A percentile compares a stretch with the other conserved stretches of the same genome.
phyloP scores from a whole-genome alignment of 106 monocot genomes.

The Dendrobium officinale region DNA sequence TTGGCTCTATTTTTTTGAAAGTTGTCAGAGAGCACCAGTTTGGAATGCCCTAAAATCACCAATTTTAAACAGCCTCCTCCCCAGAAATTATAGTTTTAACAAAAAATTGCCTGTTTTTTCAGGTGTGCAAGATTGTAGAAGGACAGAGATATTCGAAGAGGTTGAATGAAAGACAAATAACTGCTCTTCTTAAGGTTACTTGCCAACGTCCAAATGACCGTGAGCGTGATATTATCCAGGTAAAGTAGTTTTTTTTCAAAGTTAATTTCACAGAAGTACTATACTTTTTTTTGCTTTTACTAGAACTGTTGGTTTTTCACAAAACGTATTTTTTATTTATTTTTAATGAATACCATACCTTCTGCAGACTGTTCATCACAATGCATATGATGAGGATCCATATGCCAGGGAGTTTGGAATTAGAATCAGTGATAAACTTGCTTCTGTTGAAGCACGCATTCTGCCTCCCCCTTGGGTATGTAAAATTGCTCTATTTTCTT shows the following conservation, averaged over 20 bases:
- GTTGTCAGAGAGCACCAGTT: no score
- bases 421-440: conserved; percentile 42
- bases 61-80: no score
- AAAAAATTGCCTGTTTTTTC: not conserved
- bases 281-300: not conserved
- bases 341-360: not conserved
- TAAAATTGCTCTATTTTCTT: not conserved
- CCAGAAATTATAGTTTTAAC: no score
- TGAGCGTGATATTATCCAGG: conserved; percentile 49
- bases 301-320: not conserved
- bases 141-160: conserved; percentile 55
- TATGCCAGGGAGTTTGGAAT: conserved; percentile 65
- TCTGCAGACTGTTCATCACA: conserved; percentile 38
- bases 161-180: conserved; percentile 61
- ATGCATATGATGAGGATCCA: conserved; percentile 45
- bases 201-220: conserved; percentile 50
- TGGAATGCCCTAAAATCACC: no score
- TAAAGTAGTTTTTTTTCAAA: not conserved
- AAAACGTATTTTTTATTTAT: not conserved
- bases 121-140: conserved; percentile 58
- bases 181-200: conserved; percentile 36
- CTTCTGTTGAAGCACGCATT: conserved; percentile 54
- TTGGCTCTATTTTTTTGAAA: no score
- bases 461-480: conserved; percentile 59
- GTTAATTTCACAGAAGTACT: not conserved